Evolutionary conservation across 345 rosid species (phyloP).

Genomic region (Tarenaya hassleriana): DNA sequence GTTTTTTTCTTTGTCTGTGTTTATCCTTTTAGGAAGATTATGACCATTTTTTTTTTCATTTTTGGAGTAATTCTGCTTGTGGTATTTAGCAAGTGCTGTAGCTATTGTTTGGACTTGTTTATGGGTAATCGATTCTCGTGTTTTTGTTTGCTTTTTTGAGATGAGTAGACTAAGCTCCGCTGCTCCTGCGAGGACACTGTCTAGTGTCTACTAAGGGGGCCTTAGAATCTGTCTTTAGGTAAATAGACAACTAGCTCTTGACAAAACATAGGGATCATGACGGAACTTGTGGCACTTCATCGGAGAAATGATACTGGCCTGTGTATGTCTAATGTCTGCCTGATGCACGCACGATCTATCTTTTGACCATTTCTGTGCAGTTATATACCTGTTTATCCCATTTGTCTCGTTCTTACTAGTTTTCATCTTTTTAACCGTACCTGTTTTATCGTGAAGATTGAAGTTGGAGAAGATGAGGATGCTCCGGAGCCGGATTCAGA

Average conservation of each 20-base stretch:
- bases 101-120: background rate
- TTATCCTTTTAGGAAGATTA: background rate
- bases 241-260: too few species aligned
- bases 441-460: slow-evolving; percentile 46
- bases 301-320: too few species aligned
- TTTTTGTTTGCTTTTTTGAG: background rate
- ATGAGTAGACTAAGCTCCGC: background rate
- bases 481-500: slow-evolving; percentile 60
- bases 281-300: too few species aligned
- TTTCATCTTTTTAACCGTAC: background rate
- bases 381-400: too few species aligned
- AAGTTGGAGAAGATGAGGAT: slow-evolving; percentile 52
- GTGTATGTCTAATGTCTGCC: too few species aligned
- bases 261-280: too few species aligned
- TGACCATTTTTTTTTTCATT: background rate
- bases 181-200: background rate
- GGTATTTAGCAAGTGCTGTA: background rate
- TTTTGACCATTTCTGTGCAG: too few species aligned
- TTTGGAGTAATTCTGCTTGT: background rate
- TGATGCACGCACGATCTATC: too few species aligned
- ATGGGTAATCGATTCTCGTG: background rate
- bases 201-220: too few species aligned
- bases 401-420: background rate
- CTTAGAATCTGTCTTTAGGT: too few species aligned
- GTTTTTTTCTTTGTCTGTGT: background rate